Evolutionary conservation across 306 rosid species (phyloP), one percentile per base, ranked within the genome.

Genomic region (Vachellia collinsii): DNA sequence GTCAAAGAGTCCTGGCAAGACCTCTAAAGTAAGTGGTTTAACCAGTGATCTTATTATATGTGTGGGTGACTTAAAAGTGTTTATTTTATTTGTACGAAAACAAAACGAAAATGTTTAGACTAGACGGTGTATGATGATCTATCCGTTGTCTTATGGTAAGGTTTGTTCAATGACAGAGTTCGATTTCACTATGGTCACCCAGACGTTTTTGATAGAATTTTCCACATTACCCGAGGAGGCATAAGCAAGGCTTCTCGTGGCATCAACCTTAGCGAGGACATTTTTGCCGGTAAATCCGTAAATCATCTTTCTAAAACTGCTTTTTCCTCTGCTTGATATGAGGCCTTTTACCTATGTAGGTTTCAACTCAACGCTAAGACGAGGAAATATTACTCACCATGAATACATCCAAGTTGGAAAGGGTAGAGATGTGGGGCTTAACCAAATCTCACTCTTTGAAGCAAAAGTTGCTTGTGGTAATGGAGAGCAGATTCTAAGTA

Each of bases 161-260:
- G 77, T 46, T 78, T 83, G 77, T 62, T 79, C 86, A 51, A 77
- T 73, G 82, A 74, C 74, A 95, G 99, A 93, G 88, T 93, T 81
- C 97, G 99, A 22, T 93, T 95, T 83, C 99, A 95, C 87, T 95
- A 95, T 85, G 99, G 99, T 66, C 99, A 95, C 86, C 99, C 97
- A 0, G 99, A 95, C 70, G 96, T 95, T 64, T 95, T 95, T 46
- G 97, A 93, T 85, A 90, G 99, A 90, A 90, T 95, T 74, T 95
- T 93, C 88, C 97, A 93, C 81, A 86, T 95, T 67, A 95, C 99
- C 50, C 99, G 99, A 41, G 99, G 99, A 82, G 99, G 99, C 74
- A 84, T 95, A 79, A 95, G 99, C 89, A 95, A 95, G 89, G 99
- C 99, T 87, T 95, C 99, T 66, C 83, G 90, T 82, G 98, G 93